A percentile compares a stretch with the other conserved stretches of the same genome.
These are phyloP conservation scores for Blakeslea trispora DNA, from an alignment of 371 early-diverging fungal species.

Conservation along the genomic window DNA sequence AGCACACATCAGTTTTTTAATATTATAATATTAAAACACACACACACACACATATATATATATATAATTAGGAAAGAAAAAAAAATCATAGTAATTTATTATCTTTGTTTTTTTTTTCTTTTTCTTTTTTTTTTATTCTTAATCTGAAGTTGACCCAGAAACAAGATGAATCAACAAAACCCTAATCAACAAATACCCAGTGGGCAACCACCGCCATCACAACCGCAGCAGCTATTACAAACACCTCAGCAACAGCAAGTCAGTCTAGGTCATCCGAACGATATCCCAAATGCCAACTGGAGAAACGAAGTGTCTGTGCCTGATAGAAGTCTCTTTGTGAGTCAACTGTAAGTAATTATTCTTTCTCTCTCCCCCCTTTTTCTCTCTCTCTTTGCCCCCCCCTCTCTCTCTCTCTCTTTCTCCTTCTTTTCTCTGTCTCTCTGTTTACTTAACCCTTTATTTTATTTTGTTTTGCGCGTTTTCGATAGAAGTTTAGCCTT, in stretches of 20 bases:
- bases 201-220: constrained; percentile 3
- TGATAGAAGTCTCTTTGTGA: constrained; percentile 41
- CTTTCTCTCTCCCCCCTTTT: too few relatives aligned
- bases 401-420: too few relatives aligned
- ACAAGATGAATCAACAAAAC: constrained; percentile 17
- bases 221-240: constrained; percentile 5
- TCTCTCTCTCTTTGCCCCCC: too few relatives aligned
- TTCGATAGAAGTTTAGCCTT: constrained; percentile 36
- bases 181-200: constrained; percentile 13
- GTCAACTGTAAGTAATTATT: constrained; percentile 38
- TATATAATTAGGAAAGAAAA: too few relatives aligned
- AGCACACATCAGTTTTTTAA: too few relatives aligned
- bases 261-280: constrained; percentile 17
- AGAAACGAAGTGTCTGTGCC: constrained; percentile 41
- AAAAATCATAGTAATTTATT: too few relatives aligned
- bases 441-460: too few relatives aligned
- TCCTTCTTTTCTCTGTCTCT: too few relatives aligned
- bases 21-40: too few relatives aligned
- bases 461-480: constrained; percentile 17
- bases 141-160: background rate
- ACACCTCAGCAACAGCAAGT: constrained; percentile 15
- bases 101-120: constrained; percentile 3
- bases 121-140: background rate
- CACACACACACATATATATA: too few relatives aligned
- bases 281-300: constrained; percentile 37